phyloP scores from a whole-genome alignment of 495 filamentous ascomycete species.

The Talaromyces liani region DNA sequence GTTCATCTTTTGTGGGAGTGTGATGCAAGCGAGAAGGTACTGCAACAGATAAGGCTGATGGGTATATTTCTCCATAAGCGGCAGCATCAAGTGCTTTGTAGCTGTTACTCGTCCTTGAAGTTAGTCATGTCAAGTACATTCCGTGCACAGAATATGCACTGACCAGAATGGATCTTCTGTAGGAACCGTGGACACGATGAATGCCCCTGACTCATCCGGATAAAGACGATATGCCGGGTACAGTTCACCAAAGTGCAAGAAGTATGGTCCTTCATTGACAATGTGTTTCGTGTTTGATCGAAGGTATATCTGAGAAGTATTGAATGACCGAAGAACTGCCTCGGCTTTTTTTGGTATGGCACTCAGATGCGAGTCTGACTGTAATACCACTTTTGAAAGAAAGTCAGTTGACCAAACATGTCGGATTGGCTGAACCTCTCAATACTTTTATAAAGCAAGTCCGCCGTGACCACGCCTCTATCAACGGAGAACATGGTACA shows the following conservation, averaged over 20 bases:
- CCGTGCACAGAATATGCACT: background rate
- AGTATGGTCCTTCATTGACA: background rate
- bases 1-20: constrained; percentile 9
- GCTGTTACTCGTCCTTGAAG: background rate
- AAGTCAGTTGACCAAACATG: background rate
- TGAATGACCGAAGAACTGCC: background rate
- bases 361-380: background rate
- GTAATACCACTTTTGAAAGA: background rate
- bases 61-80: background rate
- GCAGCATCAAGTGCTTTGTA: background rate
- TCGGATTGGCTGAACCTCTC: background rate
- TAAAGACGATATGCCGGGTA: background rate
- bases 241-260: background rate
- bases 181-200: background rate
- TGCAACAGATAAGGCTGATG: constrained; percentile 1
- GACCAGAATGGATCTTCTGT: background rate
- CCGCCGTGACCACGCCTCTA: too few species aligned
- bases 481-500: background rate
- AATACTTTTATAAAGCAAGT: background rate
- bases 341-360: background rate
- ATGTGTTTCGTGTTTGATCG: background rate
- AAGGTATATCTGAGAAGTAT: background rate
- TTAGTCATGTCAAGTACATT: background rate
- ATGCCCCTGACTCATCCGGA: background rate
- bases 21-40: constrained; percentile 21